A percentile compares a stretch with the other conserved stretches of the same genome.
Conservation (phyloP, 331 rosid species). For the Phaseolus coccineus region DNA sequence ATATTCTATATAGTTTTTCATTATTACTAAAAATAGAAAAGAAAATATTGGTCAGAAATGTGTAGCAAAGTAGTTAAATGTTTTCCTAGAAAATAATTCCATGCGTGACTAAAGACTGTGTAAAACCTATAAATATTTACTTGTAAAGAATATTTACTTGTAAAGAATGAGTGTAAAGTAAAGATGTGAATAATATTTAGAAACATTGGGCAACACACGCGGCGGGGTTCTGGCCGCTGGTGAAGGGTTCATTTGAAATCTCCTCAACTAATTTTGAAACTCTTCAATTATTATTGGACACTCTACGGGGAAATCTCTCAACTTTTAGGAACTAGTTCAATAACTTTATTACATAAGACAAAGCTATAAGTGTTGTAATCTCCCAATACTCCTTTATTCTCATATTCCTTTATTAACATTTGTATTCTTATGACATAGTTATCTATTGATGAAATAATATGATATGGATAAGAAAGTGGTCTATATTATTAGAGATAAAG, state of each 20-base stretch:
- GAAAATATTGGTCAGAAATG: too few relatives aligned
- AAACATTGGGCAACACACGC: not conserved
- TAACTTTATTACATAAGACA: constrained; percentile 1
- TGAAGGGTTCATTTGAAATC: not conserved
- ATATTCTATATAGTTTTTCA: too few relatives aligned
- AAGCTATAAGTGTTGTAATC: not conserved
- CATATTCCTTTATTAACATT: not conserved
- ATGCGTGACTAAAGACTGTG: too few relatives aligned
- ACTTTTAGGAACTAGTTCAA: not conserved
- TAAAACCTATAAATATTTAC: too few relatives aligned
- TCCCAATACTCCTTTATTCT: too few relatives aligned
- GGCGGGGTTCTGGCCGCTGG: not conserved
- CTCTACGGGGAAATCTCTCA: not conserved
- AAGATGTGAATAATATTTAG: not conserved
- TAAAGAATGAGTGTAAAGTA: not conserved
- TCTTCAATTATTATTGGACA: constrained; percentile 7
- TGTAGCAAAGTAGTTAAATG: too few relatives aligned
- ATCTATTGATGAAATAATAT: not conserved
- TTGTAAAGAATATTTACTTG: not conserved
- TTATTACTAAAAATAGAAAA: too few relatives aligned
- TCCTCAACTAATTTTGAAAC: not conserved
- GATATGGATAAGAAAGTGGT: not conserved
- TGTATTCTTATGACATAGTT: not conserved
- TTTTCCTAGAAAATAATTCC: too few relatives aligned
- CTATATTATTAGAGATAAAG: not conserved